These are phyloP conservation scores for Plasmopara muralis DNA, from an alignment of 352 stramenopile species.

Conservation along the genomic window DNA sequence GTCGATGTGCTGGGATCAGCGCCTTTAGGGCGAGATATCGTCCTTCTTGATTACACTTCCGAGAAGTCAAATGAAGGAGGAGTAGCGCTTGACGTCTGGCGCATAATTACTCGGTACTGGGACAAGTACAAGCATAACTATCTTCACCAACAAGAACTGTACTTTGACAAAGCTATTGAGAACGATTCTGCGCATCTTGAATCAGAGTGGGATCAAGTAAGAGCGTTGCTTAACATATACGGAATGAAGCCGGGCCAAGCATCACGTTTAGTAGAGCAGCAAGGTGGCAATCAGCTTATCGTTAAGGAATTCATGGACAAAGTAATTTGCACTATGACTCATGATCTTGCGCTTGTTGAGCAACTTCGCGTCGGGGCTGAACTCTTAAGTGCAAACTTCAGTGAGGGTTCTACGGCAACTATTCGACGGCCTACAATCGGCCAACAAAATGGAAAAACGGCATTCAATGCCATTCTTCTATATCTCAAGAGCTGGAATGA, in stretches of 20 bases:
- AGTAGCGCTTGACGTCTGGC: constrained; percentile 53
- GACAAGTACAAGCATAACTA: constrained; percentile 51
- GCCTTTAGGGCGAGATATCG: constrained; percentile 24
- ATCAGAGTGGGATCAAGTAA: constrained; percentile 32
- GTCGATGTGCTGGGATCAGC: constrained; percentile 23
- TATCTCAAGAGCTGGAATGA: constrained; percentile 52
- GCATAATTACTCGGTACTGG: constrained; percentile 54
- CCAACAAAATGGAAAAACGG: constrained; percentile 56
- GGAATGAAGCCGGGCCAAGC: constrained; percentile 41
- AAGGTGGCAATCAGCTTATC: constrained; percentile 2
- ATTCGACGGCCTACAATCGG: constrained; percentile 36
- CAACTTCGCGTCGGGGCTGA: constrained; percentile 32
- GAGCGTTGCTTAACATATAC: constrained; percentile 43
- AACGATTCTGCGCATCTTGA: neutral
- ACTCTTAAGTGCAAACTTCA: constrained; percentile 16
- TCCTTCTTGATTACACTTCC: constrained; percentile 33
- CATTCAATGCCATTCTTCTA: constrained; percentile 54
- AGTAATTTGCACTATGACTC: constrained; percentile 16
- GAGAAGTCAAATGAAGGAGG: constrained; percentile 30
- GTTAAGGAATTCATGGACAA: constrained; percentile 18
- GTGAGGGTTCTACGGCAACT: neutral
- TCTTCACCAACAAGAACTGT: constrained; percentile 58
- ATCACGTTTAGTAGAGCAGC: constrained; percentile 21
- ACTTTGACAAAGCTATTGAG: constrained; percentile 31
- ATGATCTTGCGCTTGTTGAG: constrained; percentile 20